Base-by-base conservation (phyloP, 2,329 filamentous ascomycete species). In the Monilinia polystroma region DNA sequence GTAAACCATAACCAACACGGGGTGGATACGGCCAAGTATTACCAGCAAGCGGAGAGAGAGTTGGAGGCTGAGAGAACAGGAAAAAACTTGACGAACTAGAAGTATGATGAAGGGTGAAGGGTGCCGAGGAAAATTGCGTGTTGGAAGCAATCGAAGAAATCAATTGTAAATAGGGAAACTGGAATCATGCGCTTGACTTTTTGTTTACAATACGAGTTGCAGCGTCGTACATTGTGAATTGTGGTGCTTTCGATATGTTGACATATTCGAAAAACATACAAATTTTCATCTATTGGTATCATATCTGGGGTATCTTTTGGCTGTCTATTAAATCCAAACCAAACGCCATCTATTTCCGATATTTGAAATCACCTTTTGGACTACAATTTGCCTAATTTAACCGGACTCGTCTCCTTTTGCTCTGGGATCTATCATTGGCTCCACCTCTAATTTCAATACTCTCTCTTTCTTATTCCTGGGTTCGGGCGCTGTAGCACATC, bases 11-110 rank as follows among this genome's bases (percentile, higher is more conserved):
- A 87, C 77, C 86, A 87, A 78, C 95, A 99, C 78, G 95, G 95
- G 73, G 91, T 99, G 68, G 95, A 99, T 78, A 99, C 95, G 43
- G 93, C 94, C 71, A 99, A 99, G 83, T 99, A 99, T 82, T 99
- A 96, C 80, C 89, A 90, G 78, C 92, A 96, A 79, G 95, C 95
- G 10, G 95, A 99, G 84, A 84, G 89, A 78, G 95, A 99, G 80
- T 81, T 99, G 75, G 95, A 96, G 81, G 89, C 88, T 51, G 93
- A 96, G 83, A 82, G 81, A 68, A 73, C 77, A 69, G 76, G 73
- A 63, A 77, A 77, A 68, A 51, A 32, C 43, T 32, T 66, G 55
- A 60, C 57, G n/a, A 60, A 51, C 53, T 65, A 49, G 32, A 35
- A 47, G 43, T 58, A 35, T 41, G 32, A 41, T 32, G 38, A 18